Conservation (phyloP, 805 yeast genomes). For the Ogataea trehaloabstinens region DNA sequence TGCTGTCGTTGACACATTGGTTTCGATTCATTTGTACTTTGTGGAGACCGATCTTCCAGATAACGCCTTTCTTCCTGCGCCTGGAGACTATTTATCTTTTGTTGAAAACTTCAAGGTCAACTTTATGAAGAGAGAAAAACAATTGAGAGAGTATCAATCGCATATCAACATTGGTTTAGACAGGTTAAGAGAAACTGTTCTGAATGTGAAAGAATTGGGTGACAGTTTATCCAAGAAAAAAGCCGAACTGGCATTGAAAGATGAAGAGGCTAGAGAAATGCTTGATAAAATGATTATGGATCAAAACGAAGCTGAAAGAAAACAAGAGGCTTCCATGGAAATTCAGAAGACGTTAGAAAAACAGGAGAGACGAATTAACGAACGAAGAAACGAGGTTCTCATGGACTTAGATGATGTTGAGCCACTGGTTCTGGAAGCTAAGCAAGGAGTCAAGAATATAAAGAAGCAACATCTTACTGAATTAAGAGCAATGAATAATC, state of each 20-base stretch:
- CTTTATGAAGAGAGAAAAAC: slow-evolving; percentile 42
- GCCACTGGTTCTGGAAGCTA: slow-evolving; percentile 83
- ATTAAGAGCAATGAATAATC: slow-evolving; percentile 82
- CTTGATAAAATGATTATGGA: slow-evolving; percentile 73
- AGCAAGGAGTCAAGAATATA: slow-evolving; percentile 85
- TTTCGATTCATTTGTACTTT: slow-evolving; percentile 42
- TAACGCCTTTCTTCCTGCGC: slow-evolving; percentile 33
- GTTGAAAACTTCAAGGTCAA: slow-evolving; percentile 42
- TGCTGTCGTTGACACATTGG: slow-evolving; percentile 44
- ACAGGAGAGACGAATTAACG: slow-evolving; percentile 61
- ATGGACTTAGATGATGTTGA: slow-evolving; percentile 72
- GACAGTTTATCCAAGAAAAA: slow-evolving; percentile 53
- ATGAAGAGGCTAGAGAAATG: slow-evolving; percentile 66
- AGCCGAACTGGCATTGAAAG: slow-evolving; percentile 49
- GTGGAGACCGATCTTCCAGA: slow-evolving; percentile 1
- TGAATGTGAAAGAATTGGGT: slow-evolving; percentile 64
- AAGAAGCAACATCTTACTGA: slow-evolving; percentile 92
- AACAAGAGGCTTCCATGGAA: slow-evolving; percentile 77
- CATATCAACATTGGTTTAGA: slow-evolving; percentile 75
- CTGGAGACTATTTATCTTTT: slow-evolving; percentile 56
- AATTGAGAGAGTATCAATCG: slow-evolving; percentile 63
- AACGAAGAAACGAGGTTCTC: slow-evolving; percentile 53
- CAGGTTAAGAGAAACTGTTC: slow-evolving; percentile 70
- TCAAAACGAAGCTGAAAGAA: slow-evolving; percentile 91
- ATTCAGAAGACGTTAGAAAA: slow-evolving; percentile 66